phyloP scores from a whole-genome alignment of 1,139 yeast genomes.

The Blastobotrys malaysiensis region DNA sequence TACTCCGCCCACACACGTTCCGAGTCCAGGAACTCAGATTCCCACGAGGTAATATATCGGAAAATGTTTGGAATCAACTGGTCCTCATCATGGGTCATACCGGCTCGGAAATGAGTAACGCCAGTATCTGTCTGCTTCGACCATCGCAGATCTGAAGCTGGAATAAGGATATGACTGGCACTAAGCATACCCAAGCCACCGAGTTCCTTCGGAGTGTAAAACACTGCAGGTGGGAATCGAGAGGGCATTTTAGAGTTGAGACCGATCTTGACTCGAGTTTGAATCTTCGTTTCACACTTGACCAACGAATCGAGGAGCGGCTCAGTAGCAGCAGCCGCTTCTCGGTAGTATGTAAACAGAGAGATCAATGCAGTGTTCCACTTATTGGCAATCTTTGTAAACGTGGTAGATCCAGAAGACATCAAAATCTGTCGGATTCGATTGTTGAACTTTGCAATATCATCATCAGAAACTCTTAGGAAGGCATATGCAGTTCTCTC shows the following conservation, averaged over 20 bases:
- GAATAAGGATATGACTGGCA: constrained; percentile 92
- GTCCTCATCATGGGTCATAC: constrained; percentile 78
- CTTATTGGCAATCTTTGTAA: constrained; percentile 87
- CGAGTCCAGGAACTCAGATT: constrained; percentile 88
- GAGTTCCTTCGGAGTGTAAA: constrained; percentile 92
- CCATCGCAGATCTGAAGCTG: constrained; percentile 88
- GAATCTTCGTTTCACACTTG: constrained; percentile 88
- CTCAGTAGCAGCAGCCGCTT: constrained; percentile 85
- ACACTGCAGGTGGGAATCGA: constrained; percentile 97
- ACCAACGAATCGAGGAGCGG: constrained; percentile 74
- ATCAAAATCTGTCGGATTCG: constrained; percentile 84
- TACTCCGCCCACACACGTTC: constrained; percentile 98
- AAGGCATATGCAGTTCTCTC: constrained; percentile 89
- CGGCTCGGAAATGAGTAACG: constrained; percentile 88
- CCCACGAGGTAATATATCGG: constrained; percentile 94
- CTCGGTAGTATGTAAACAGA: constrained; percentile 82
- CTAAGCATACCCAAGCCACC: constrained; percentile 98
- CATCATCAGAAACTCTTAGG: constrained; percentile 75
- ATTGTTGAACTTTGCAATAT: constrained; percentile 73
- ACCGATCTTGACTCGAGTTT: constrained; percentile 91
- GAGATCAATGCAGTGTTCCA: constrained; percentile 95
- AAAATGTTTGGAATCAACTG: constrained; percentile 88
- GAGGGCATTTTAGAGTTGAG: constrained; percentile 98
- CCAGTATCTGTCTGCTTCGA: constrained; percentile 93
- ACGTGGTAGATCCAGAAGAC: constrained; percentile 95